These are phyloP conservation scores for Coemansia furcata DNA, from an alignment of 192 early-diverging fungal species.

Conservation along the genomic window DNA sequence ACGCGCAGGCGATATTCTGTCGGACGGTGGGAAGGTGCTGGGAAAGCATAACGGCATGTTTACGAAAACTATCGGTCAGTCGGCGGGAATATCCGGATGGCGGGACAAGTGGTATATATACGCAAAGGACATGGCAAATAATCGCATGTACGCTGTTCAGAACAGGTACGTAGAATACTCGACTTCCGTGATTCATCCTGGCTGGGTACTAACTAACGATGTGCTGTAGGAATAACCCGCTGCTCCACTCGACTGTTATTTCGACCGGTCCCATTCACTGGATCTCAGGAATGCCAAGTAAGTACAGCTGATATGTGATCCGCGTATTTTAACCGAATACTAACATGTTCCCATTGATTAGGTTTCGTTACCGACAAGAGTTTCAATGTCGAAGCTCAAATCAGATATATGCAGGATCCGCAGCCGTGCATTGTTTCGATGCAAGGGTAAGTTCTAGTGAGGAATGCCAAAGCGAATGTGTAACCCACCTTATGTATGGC, in stretches of 20 bases:
- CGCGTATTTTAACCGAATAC: background rate
- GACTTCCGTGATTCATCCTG: constrained; percentile 4
- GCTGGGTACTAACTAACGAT: background rate
- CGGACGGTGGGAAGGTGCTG: constrained; percentile 28
- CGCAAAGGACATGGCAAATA: constrained; percentile 60
- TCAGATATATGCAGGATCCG: constrained; percentile 61
- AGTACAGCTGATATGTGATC: background rate
- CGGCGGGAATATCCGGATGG: constrained; percentile 62
- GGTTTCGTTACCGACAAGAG: constrained; percentile 9
- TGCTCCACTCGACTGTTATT: constrained; percentile 18
- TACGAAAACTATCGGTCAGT: constrained; percentile 81
- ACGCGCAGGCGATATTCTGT: constrained; percentile 44
- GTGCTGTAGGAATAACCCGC: constrained; percentile 22
- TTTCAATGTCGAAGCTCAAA: constrained; percentile 49
- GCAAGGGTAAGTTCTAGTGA: constrained; percentile 12
- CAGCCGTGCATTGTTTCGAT: constrained; percentile 41
- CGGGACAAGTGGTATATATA: constrained; percentile 73
- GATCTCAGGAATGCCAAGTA: constrained; percentile 42
- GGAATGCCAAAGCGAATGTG: background rate
- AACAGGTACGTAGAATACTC: constrained; percentile 53
- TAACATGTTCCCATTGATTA: background rate
- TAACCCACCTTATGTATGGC: background rate
- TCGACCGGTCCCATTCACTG: constrained; percentile 47
- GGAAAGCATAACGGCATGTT: constrained; percentile 63
- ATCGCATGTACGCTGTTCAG: constrained; percentile 69